Base-by-base conservation (phyloP, 1,284 basidiomycete genomes). In the Tilletiopsis washingtonensis region DNA sequence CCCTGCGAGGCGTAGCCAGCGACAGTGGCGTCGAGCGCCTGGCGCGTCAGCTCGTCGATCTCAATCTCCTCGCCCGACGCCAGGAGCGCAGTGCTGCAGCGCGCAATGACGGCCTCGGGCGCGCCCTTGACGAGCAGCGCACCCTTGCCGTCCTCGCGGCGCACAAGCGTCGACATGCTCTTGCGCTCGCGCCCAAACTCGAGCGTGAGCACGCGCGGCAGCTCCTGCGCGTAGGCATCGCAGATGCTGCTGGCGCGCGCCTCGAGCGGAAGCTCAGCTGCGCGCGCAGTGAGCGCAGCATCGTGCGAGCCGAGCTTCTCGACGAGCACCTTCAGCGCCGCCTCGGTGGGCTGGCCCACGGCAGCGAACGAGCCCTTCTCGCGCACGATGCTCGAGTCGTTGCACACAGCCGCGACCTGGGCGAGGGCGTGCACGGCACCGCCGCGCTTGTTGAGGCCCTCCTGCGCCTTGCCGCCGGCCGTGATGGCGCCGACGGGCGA, bases 121-220 rank as follows among this genome's bases (percentile, higher is more conserved):
- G 93, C 94, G 41, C 94, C 93, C 75, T 98, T 98, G 72, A 87
- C 89, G 67, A 91, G 61, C 43, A 75, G 53, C n/a, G 66, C 79
- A 32, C 83, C 82, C 4, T 75, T 74, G 55, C 82, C 79, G 54
- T 80, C 75, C 7, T 52, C 47, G 54, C 77, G 80, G 34, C 61
- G 50, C 43, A 87, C 84, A 43, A 97, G 81, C 34, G 94, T 90
- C 21, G 91, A 96, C 93, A 97, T 98, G 81, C 91, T 91, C 77
- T 97, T 98, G 73, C 93, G 86, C 75, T 98, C 94, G 29, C 93
- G 85, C 24, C 89, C 88, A 76, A 98, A 98, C 74, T 97, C 93
- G 70, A 98, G 91, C 2, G 91, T 97, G 58, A 93, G 77, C 11
- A 94, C 78, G 54, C 91, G 84, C 17, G 83, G 78, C 66, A 89